Evolutionary conservation across 495 filamentous ascomycete genomes (phyloP).

Genomic region (Aspergillus bridgeri): DNA sequence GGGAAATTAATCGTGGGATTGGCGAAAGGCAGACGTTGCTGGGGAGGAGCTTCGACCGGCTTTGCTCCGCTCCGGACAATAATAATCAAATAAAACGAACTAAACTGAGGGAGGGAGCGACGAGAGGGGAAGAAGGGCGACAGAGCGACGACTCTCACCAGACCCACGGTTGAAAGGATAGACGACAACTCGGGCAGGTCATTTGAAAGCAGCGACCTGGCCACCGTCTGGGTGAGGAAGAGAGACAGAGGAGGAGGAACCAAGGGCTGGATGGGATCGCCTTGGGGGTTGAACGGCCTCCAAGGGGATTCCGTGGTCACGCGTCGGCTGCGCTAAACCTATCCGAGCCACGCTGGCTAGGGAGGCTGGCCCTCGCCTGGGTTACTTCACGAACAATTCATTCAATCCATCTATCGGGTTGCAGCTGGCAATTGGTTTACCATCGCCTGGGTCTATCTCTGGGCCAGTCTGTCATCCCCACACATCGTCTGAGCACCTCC

Average conservation of each 20-base stretch:
- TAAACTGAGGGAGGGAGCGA: slow-evolving; percentile 11
- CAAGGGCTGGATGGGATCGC: slow-evolving; percentile 25
- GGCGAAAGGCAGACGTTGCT: neutral
- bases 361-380: slow-evolving; percentile 8
- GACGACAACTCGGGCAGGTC: slow-evolving; percentile 19
- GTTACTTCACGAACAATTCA: too few species aligned
- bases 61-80: slow-evolving; percentile 24
- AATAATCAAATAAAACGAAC: slow-evolving; percentile 13
- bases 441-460: too few species aligned
- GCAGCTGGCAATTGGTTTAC: too few species aligned
- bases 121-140: slow-evolving; percentile 9
- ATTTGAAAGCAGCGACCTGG: slow-evolving; percentile 23
- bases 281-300: slow-evolving; percentile 24
- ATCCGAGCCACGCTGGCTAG: slow-evolving; percentile 15
- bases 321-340: slow-evolving; percentile 44
- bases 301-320: slow-evolving; percentile 39
- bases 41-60: slow-evolving; percentile 4
- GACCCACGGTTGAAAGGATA: slow-evolving; percentile 15
- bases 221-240: slow-evolving; percentile 27
- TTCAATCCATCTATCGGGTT: too few species aligned
- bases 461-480: too few species aligned
- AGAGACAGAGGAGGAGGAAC: slow-evolving; percentile 19
- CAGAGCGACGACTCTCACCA: slow-evolving; percentile 19
- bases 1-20: slow-evolving; percentile 5
- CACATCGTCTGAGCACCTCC: neutral